phyloP scores from a whole-genome alignment of 805 yeast species.

The Cyberlindnera nakhonratchasimensis region DNA sequence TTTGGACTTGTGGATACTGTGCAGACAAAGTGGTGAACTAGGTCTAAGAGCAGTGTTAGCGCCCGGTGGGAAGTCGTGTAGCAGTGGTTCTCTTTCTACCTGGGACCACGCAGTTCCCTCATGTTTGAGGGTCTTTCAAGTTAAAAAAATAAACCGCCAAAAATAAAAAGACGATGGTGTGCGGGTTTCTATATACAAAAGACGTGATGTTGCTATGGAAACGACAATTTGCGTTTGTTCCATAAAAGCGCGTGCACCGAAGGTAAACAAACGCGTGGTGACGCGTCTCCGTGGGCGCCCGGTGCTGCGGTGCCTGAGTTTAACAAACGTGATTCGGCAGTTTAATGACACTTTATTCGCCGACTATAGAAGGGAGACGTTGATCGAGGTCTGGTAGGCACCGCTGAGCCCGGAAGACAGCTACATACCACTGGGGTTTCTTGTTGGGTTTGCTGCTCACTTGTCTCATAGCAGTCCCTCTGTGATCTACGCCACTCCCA shows the following conservation, averaged over 20 bases:
- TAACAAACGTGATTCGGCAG: not conserved
- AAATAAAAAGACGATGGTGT: not conserved
- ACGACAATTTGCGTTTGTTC: not conserved
- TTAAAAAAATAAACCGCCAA: not conserved
- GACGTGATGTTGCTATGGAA: not conserved
- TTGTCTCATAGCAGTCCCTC: too few relatives aligned
- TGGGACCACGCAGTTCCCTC: too few relatives aligned
- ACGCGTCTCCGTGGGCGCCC: not conserved
- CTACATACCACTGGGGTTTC: too few relatives aligned
- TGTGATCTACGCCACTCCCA: too few relatives aligned
- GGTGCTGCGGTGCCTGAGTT: not conserved
- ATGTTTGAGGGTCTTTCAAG: not conserved
- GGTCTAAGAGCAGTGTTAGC: not conserved
- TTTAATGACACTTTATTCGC: not conserved
- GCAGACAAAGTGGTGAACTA: not conserved
- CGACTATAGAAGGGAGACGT: too few relatives aligned
- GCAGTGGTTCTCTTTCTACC: not conserved
- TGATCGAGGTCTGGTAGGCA: too few relatives aligned
- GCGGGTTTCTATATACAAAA: not conserved
- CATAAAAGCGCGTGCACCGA: not conserved
- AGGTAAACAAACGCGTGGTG: conserved; percentile 2
- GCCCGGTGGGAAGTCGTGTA: not conserved
- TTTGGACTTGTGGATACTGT: not conserved
- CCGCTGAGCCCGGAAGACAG: too few relatives aligned
- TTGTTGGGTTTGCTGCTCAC: too few relatives aligned